A percentile compares a stretch with the other conserved stretches of the same genome.
Evolutionary conservation across 148 eudicot species (phyloP).

Genomic region (Fagopyrum tataricum): DNA sequence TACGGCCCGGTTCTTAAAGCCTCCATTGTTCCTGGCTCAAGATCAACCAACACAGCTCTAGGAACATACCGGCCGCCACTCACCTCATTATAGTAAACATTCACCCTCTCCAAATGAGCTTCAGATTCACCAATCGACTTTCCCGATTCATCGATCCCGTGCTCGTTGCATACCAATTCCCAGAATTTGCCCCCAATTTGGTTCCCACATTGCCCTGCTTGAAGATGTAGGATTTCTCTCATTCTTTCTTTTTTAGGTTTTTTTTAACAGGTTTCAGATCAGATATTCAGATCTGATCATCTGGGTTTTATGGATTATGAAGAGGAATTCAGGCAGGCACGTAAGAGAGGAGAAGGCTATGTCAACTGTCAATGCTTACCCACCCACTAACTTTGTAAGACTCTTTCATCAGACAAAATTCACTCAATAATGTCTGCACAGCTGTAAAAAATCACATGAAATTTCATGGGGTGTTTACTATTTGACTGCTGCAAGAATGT

Average conservation of each 20-base stretch:
- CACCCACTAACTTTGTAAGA: conserved; percentile 1
- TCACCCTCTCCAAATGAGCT: conserved; percentile 44
- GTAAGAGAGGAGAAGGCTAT: not conserved
- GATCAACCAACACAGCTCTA: conserved; percentile 56
- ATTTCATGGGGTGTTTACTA: not conserved
- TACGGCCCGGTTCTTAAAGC: conserved; percentile 47
- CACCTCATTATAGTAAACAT: conserved; percentile 66
- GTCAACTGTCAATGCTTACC: not conserved
- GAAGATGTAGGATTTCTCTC: conserved; percentile 54
- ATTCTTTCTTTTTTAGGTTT: conserved; percentile 26
- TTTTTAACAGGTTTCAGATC: not conserved
- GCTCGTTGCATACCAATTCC: conserved; percentile 64
- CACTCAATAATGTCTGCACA: not conserved
- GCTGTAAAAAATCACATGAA: conserved; percentile 1
- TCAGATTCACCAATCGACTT: conserved; percentile 25
- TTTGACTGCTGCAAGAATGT: not conserved
- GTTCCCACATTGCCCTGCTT: conserved; percentile 27
- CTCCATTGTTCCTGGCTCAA: conserved; percentile 72
- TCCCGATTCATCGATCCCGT: conserved; percentile 52
- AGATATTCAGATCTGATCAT: not conserved
- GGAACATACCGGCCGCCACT: conserved; percentile 56
- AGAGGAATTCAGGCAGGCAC: conserved; percentile 4
- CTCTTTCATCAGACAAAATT: not conserved
- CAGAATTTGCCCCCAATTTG: conserved; percentile 68
- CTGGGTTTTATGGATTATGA: not conserved